phyloP scores from a whole-genome alignment of 495 filamentous ascomycete genomes.

The Amphirosellinia nigrospora region DNA sequence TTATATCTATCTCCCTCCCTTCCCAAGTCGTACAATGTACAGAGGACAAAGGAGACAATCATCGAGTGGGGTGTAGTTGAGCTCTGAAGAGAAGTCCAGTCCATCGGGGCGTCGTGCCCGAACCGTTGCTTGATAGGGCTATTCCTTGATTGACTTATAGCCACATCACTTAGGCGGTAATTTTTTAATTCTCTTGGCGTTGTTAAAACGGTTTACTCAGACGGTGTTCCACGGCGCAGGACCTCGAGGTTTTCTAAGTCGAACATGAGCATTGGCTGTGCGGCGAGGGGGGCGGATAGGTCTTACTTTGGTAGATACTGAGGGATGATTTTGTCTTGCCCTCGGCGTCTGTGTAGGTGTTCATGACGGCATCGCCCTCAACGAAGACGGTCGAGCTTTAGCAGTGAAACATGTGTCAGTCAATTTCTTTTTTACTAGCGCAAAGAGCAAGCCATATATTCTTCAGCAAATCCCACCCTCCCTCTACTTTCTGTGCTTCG shows the following conservation, averaged over 20 bases:
- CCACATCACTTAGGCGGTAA: neutral
- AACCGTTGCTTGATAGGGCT: neutral
- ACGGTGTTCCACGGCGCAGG: constrained; percentile 51
- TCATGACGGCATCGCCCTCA: constrained; percentile 73
- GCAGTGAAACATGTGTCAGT: constrained; percentile 3
- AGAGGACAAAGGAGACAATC: constrained; percentile 3
- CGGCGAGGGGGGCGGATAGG: neutral
- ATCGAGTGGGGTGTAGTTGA: constrained; percentile 13
- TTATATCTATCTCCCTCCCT: neutral
- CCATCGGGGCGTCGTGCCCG: neutral
- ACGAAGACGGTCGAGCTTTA: constrained; percentile 70
- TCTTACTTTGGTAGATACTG: constrained; percentile 77
- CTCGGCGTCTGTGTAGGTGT: constrained; percentile 65
- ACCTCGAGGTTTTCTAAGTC: constrained; percentile 64
- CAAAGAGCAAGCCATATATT: neutral
- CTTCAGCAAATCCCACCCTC: neutral
- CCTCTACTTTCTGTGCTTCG: neutral
- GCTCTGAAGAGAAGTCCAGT: neutral
- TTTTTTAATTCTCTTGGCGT: neutral
- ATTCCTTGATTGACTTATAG: neutral
- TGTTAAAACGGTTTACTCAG: constrained; percentile 6
- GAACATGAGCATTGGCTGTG: constrained; percentile 7
- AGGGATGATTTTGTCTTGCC: constrained; percentile 62
- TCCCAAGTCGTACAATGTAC: neutral
- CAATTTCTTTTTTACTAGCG: neutral